These are phyloP conservation scores for Akanthomyces uredinophilus DNA, from an alignment of 2,329 filamentous ascomycete species.

Conservation along the genomic window DNA sequence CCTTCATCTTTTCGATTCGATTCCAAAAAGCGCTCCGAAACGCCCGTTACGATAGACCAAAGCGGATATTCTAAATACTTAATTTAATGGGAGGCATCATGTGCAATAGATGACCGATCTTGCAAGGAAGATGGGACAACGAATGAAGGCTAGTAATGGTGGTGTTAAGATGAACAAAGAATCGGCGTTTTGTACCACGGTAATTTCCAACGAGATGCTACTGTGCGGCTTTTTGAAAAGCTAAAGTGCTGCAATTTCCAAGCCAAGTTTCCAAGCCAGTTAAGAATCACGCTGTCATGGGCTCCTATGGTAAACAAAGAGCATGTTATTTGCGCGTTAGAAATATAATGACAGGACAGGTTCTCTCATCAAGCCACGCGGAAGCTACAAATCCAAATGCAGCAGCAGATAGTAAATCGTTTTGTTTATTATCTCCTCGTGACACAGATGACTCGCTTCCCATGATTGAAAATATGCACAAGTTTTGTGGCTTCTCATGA, in stretches of 20 bases:
- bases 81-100: not conserved
- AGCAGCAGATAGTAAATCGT: not conserved
- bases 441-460: slow-evolving; percentile 12
- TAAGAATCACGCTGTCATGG: not conserved
- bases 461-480: slow-evolving; percentile 15
- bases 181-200: not conserved
- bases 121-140: not conserved
- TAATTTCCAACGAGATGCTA: not conserved
- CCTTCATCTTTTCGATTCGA: not conserved
- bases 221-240: not conserved
- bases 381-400: not conserved
- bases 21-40: not conserved
- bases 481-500: slow-evolving; percentile 6
- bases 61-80: not conserved
- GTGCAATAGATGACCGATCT: not conserved
- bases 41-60: not conserved
- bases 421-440: slow-evolving; percentile 5
- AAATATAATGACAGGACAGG: not conserved
- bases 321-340: not conserved
- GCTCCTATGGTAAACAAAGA: not conserved
- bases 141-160: not conserved
- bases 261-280: not conserved
- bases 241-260: not conserved
- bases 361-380: not conserved
- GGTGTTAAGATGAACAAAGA: not conserved